Percentiles rank a stretch among this genome's conserved stretches.
Evolutionary conservation across 2,329 filamentous ascomycete genomes (phyloP).

Genomic region (Diaporthe humulicola): DNA sequence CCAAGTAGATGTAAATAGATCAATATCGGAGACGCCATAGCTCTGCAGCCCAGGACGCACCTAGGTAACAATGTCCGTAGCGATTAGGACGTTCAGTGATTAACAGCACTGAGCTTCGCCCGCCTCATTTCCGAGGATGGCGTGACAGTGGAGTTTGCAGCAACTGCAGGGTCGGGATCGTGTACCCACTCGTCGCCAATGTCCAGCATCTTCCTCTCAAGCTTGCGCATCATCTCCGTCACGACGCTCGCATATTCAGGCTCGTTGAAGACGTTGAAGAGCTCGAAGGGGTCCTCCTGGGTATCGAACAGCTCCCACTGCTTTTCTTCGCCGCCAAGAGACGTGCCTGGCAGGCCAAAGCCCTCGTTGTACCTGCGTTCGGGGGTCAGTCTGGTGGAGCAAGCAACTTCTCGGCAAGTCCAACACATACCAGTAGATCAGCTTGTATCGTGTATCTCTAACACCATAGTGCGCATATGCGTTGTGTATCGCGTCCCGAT

Average conservation of each 20-base stretch:
- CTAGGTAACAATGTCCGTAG: too few species aligned
- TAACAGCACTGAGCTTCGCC: conserved; percentile 8
- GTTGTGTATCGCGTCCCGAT: conserved; percentile 63
- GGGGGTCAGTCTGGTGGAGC: conserved; percentile 49
- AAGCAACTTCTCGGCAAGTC: conserved; percentile 60
- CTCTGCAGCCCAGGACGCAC: too few species aligned
- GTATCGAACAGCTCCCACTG: conserved; percentile 70
- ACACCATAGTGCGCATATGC: conserved; percentile 66
- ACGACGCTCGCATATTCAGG: conserved; percentile 53
- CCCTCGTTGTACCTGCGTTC: conserved; percentile 10
- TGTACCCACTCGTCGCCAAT: conserved; percentile 62
- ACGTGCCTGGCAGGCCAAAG: conserved; percentile 4
- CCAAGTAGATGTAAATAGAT: neutral
- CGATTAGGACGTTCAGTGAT: neutral
- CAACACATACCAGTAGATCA: conserved; percentile 70
- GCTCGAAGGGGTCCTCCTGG: conserved; percentile 60
- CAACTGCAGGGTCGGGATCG: conserved; percentile 16
- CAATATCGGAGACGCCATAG: too few species aligned
- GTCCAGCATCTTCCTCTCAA: conserved; percentile 64
- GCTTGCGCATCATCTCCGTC: conserved; percentile 53
- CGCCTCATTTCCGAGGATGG: neutral
- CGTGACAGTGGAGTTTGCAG: neutral
- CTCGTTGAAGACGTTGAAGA: conserved; percentile 61
- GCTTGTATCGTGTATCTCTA: conserved; percentile 64
- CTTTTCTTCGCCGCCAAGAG: conserved; percentile 50